phyloP scores from a whole-genome alignment of 768 basidiomycete species.

The Sistotremastrum niveocremeum region DNA sequence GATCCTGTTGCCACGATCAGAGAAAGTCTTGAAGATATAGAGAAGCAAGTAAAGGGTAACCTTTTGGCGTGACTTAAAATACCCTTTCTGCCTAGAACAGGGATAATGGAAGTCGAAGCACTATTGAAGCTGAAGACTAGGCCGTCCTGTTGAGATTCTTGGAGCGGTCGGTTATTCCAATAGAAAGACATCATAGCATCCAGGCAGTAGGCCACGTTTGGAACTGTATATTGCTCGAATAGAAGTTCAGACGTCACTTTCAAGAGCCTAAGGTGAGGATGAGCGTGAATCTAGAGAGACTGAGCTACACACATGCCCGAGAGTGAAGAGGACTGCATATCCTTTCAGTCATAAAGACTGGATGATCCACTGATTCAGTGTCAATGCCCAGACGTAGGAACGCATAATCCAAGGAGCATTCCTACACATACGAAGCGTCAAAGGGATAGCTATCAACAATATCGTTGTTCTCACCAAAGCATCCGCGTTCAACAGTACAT shows the following conservation, averaged over 20 bases:
- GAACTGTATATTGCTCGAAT: slow-evolving; percentile 86
- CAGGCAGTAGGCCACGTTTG: slow-evolving; percentile 74
- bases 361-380: slow-evolving; percentile 63
- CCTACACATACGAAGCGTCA: slow-evolving; percentile 38
- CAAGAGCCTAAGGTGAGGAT: background rate
- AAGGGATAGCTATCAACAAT: slow-evolving; percentile 6
- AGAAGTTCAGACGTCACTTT: slow-evolving; percentile 90
- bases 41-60: slow-evolving; percentile 25
- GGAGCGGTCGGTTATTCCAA: slow-evolving; percentile 44
- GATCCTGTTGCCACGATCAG: slow-evolving; percentile 41
- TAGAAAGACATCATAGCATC: slow-evolving; percentile 92
- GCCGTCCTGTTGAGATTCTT: slow-evolving; percentile 50
- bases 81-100: slow-evolving; percentile 70
- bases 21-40: background rate
- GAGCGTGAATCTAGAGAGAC: background rate
- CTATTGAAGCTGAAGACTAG: slow-evolving; percentile 86
- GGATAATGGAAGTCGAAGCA: slow-evolving; percentile 82
- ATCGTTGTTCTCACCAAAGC: slow-evolving; percentile 57
- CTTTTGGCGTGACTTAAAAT: slow-evolving; percentile 79
- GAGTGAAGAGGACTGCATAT: slow-evolving; percentile 83
- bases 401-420: slow-evolving; percentile 86
- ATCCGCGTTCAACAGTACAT: slow-evolving; percentile 84
- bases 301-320: slow-evolving; percentile 49
- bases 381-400: slow-evolving; percentile 82
- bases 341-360: slow-evolving; percentile 88